phyloP scores from a whole-genome alignment of 345 rosid genomes.

The Moringa oleifera region DNA sequence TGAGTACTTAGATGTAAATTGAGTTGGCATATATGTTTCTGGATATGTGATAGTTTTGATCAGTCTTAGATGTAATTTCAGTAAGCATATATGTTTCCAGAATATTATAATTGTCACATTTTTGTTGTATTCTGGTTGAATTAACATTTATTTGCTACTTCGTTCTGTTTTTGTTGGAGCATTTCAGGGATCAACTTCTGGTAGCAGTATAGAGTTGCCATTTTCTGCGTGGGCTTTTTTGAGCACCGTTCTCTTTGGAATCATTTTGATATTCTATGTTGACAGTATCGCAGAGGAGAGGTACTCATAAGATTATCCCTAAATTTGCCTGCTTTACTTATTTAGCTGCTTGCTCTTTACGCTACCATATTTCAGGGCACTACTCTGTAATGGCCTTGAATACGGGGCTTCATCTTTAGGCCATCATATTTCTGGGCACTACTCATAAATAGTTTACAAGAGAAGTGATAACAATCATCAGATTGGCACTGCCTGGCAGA shows the following conservation, averaged over 20 bases:
- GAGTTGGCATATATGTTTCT: not conserved
- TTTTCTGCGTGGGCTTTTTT: slow-evolving; percentile 90
- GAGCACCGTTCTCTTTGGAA: slow-evolving; percentile 73
- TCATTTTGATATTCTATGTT: slow-evolving; percentile 78
- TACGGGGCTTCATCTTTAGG: too few species aligned
- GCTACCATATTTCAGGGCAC: not conserved
- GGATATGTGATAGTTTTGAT: too few species aligned
- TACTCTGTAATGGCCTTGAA: too few species aligned
- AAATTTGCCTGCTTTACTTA: not conserved
- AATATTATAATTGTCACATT: slow-evolving; percentile 9
- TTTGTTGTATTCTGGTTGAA: slow-evolving; percentile 11
- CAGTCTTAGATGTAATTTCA: not conserved
- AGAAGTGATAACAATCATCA: too few species aligned
- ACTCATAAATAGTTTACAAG: too few species aligned
- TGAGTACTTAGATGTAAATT: not conserved
- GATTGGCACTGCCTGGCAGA: too few species aligned
- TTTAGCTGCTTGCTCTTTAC: not conserved
- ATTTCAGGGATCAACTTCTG: slow-evolving; percentile 72
- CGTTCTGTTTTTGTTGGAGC: slow-evolving; percentile 15
- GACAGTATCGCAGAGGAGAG: slow-evolving; percentile 95
- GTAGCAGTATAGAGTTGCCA: slow-evolving; percentile 42
- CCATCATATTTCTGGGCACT: too few species aligned
- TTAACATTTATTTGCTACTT: slow-evolving; percentile 18
- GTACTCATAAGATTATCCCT: slow-evolving; percentile 29
- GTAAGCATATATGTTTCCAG: not conserved